A percentile compares a stretch with the other conserved stretches of the same genome.
Evolutionary conservation across 1,284 basidiomycete species (phyloP).

Genomic region (Papiliotrema laurentii): DNA sequence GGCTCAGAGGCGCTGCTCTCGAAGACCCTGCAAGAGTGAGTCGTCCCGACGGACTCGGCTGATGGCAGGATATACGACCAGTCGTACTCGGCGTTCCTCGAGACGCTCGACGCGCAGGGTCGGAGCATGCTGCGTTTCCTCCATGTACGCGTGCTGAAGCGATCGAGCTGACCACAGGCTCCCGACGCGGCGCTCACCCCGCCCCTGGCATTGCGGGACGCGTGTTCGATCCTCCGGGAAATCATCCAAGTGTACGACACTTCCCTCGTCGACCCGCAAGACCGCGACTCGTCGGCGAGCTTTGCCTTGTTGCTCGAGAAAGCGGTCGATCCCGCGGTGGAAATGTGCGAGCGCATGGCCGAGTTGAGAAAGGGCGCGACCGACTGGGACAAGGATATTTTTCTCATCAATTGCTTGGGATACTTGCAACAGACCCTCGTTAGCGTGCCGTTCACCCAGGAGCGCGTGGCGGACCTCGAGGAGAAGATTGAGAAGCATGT

Average conservation of each 20-base stretch:
- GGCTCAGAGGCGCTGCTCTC: constrained; percentile 74
- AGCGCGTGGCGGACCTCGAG: constrained; percentile 60
- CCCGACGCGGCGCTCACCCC: constrained; percentile 72
- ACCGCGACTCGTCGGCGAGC: constrained; percentile 47
- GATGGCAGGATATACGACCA: constrained; percentile 65
- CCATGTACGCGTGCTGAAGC: constrained; percentile 54
- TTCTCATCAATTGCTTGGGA: constrained; percentile 75
- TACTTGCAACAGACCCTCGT: constrained; percentile 74
- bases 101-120: constrained; percentile 75
- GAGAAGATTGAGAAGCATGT: constrained; percentile 62
- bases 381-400: constrained; percentile 74
- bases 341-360: constrained; percentile 65
- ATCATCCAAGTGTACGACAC: constrained; percentile 83
- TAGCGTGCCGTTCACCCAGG: constrained; percentile 65
- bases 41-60: constrained; percentile 11
- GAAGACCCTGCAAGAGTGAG: constrained; percentile 73
- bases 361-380: constrained; percentile 57
- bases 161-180: too few species aligned
- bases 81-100: constrained; percentile 78
- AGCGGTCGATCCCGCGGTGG: constrained; percentile 74
- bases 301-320: constrained; percentile 71
- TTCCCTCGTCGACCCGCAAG: constrained; percentile 57
- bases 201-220: constrained; percentile 71
- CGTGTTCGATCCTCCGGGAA: constrained; percentile 75
- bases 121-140: constrained; percentile 65